Evolutionary conservation across 257 asterid genomes (phyloP).

Genomic region (Parsonsia alboflavescens): DNA sequence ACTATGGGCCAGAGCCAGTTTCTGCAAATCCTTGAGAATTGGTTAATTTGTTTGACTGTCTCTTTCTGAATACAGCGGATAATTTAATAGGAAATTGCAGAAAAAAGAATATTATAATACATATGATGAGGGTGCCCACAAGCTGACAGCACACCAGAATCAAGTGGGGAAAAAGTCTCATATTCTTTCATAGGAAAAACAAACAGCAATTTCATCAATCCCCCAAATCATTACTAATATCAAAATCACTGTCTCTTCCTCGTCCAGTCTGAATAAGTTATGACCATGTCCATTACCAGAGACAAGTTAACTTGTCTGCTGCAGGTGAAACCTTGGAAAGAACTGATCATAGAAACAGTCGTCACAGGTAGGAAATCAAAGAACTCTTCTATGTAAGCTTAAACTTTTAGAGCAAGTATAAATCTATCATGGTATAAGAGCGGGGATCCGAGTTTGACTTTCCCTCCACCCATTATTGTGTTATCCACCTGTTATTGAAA

Average conservation of each 20-base stretch:
- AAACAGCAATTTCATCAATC: background rate
- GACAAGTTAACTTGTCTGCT: background rate
- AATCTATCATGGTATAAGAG: no score
- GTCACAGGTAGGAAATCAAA: no score
- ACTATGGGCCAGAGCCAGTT: background rate
- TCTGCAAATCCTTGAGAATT: background rate
- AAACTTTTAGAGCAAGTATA: no score
- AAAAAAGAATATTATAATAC: background rate
- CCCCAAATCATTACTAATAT: background rate
- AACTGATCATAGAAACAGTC: background rate
- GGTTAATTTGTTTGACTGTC: slow-evolving; percentile 1
- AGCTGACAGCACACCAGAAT: background rate
- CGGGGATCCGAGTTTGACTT: no score
- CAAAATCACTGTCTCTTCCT: background rate
- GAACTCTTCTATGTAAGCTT: no score
- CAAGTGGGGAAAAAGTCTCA: background rate
- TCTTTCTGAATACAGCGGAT: background rate
- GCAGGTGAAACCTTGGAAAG: background rate
- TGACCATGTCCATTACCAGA: no score
- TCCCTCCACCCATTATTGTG: no score
- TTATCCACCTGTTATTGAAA: no score
- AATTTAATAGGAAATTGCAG: background rate
- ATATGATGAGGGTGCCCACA: background rate
- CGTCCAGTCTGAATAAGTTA: background rate
- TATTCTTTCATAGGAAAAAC: background rate